Conservation (phyloP, 169 alveolate genomes). For the Plasmodium fragile region DNA sequence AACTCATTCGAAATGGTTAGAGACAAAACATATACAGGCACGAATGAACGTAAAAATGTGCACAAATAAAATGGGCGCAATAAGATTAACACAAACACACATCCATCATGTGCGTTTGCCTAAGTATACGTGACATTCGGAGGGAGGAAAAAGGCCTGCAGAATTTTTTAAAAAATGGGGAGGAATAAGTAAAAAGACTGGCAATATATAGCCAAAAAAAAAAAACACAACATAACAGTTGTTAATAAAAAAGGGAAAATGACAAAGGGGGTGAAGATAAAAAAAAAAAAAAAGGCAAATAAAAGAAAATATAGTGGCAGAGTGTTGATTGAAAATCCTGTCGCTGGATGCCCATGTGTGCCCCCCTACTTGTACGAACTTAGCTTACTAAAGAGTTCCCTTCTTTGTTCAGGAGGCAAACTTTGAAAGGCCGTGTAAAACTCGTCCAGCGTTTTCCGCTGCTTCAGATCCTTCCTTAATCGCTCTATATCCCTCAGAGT, state of each 20-base stretch:
- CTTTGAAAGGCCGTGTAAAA: constrained; percentile 33
- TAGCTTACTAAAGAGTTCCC: constrained; percentile 41
- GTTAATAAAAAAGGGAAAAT: not conserved
- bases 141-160: not conserved
- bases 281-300: not conserved
- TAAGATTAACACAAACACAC: not conserved
- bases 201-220: not conserved
- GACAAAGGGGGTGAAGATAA: not conserved
- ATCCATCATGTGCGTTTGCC: not conserved
- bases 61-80: not conserved
- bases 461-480: not conserved
- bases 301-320: not conserved
- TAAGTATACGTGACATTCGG: not conserved
- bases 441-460: constrained; percentile 21
- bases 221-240: not conserved
- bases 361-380: constrained; percentile 14
- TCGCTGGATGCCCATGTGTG: not conserved
- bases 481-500: constrained; percentile 22
- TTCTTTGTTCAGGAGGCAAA: constrained; percentile 12
- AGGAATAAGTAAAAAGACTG: not conserved
- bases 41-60: not conserved
- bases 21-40: not conserved
- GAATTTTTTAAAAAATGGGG: not conserved
- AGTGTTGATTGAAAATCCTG: not conserved
- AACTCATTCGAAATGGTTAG: not conserved